These are phyloP conservation scores for Suillus plorans DNA, from an alignment of 768 basidiomycete genomes.

Conservation along the genomic window DNA sequence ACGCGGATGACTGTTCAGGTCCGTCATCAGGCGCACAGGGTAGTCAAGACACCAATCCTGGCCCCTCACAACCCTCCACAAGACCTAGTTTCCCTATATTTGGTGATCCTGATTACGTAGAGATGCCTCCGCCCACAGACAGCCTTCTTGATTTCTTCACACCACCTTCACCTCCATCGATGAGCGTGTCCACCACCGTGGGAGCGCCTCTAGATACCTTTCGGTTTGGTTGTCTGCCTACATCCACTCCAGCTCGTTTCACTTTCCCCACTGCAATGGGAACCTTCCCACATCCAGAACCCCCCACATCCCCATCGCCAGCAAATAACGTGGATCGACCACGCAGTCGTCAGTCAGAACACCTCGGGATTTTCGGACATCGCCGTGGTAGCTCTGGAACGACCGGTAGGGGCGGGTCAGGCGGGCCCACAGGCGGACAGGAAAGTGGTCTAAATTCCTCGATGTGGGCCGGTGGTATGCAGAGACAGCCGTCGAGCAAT, in stretches of 20 bases:
- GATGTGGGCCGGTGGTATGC: constrained; percentile 20
- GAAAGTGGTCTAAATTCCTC: constrained; percentile 36
- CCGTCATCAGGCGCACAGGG: constrained; percentile 13
- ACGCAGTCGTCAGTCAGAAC: constrained; percentile 33
- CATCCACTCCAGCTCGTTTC: constrained; percentile 50
- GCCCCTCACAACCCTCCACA: constrained; percentile 10
- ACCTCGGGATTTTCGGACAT: constrained; percentile 26
- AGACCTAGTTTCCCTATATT: constrained; percentile 41
- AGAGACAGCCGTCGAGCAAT: constrained; percentile 40
- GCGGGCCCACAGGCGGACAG: constrained; percentile 29
- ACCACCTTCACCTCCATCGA: constrained; percentile 39
- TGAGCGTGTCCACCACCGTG: constrained; percentile 37
- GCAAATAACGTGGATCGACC: constrained; percentile 32
- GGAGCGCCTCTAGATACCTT: constrained; percentile 57
- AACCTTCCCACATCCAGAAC: constrained; percentile 34
- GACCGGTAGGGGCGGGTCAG: constrained; percentile 26
- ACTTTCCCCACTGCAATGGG: constrained; percentile 39
- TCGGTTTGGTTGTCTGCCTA: constrained; percentile 49
- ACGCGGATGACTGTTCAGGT: constrained; percentile 16
- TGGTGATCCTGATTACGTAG: constrained; percentile 31
- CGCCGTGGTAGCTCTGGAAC: constrained; percentile 40
- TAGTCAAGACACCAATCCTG: constrained; percentile 17
- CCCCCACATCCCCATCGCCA: constrained; percentile 34
- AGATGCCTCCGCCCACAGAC: constrained; percentile 52
- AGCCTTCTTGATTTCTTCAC: constrained; percentile 54